Evolutionary conservation across 2,329 filamentous ascomycete genomes (phyloP), one percentile per base, ranked within the genome.

Genomic region (Hypoxylon sp.): DNA sequence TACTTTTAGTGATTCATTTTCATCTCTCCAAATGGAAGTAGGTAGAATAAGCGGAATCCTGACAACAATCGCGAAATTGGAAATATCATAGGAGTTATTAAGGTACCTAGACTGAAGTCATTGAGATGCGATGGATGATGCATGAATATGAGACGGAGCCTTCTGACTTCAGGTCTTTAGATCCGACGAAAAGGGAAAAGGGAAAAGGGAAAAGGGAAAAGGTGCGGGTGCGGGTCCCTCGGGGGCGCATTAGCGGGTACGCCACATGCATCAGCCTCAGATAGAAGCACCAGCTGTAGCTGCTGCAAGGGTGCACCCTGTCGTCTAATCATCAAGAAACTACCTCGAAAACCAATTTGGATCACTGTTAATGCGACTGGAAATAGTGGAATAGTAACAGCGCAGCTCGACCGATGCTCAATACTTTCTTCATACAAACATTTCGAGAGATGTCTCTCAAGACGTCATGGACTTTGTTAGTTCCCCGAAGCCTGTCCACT

Each of bases 401-500:
- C 22, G 28, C 44, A 28, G 13, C 11, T n/a, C 17, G 8, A 46
- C 13, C 15, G 22, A 32, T 49, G 20, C 8, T 43, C 10, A 20
- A 51, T 41, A 64, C 52, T 44, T 60, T 62, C 48, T 56, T 43
- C 55, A 47, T 30, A 48, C 61, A 54, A 34, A 44, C 32, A 65
- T 28, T 44, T 54, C 67, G 65, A 72, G 84, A 79, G 73, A 85
- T 84, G 83, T 78, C 76, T 78, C 75, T 75, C 73, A 74, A 70
- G 76, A 75, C 77, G 77, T 73, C 74, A 87, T 87, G 84, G 84
- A 87, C 77, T 87, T 87, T 79, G 84, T 87, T 68, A 79, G 84
- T 76, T 17, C 22, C 26, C 47, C 26, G 41, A 43, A 13, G 44
- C 49, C 11, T 8, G 13, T 58, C n/a, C 15, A 20, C 51, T 34